Base-by-base conservation (phyloP, 306 rosid genomes). In the Cicer yamashitae region DNA sequence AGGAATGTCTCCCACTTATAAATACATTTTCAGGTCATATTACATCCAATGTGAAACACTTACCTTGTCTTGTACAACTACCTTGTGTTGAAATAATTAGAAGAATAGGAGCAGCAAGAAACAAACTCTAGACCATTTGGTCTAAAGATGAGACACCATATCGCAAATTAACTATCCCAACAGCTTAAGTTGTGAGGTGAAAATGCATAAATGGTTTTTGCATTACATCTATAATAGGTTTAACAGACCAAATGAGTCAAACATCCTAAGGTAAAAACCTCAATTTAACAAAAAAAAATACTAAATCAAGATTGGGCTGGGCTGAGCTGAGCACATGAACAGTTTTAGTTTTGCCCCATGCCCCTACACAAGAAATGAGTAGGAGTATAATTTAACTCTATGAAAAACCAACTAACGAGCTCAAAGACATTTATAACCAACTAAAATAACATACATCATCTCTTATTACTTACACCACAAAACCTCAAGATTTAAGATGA, bases 351-450 rank as follows among this genome's bases (percentile, higher is more conserved):
- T 67, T 30, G 38, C 37, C 63, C 54, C 8, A 17, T 11, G 3
- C 46, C 63, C 14, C 44, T 34, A 6, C 18, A 15, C 11, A 25
- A 6, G 4, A 58, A 58, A n/a, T 46, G 10, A 47, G 38, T 30
- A 13, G 15, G 44, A 53, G 51, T 39, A 43, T 34, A 38, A 50
- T 7, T 50, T 39, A 5, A 50, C 63, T 38, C 20, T 22, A 2
- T 38, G 62, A 51, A 40, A 12, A 50, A 58, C 38, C 17, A 12
- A 20, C 10, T 45, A 70, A 39, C 18, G 12, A 58, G 53, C 53
- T 68, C 48, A 47, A 46, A 47, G 61, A n/a, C 47, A 78, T 58
- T 12, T 40, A 56, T 53, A 74, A 65, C 14, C 45, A 59, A 12
- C 57, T 79, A 63, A 74, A 56, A 56, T 37, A 40, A 10, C 68